These are phyloP conservation scores for Backusella tarrabulga DNA, from an alignment of 192 early-diverging fungal species.

Conservation along the genomic window DNA sequence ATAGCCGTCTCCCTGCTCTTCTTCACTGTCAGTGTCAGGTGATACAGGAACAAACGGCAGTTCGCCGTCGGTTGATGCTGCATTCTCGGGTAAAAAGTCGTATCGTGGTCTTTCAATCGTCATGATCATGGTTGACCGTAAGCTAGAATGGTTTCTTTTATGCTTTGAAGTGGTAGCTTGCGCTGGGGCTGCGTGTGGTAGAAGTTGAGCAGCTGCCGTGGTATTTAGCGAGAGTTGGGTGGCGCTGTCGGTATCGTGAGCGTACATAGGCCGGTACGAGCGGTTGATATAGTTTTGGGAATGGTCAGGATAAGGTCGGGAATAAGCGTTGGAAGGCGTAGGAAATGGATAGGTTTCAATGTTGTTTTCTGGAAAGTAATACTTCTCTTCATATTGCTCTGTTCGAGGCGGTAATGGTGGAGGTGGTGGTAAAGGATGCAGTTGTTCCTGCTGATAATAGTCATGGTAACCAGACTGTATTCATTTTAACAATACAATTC, in stretches of 20 bases:
- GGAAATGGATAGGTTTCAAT: background rate
- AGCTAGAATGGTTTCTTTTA: background rate
- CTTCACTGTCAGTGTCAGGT: conserved; percentile 5
- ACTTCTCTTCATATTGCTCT: background rate
- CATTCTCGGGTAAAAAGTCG: conserved; percentile 1
- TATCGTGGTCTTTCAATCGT: conserved; percentile 11
- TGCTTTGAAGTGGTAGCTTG: background rate
- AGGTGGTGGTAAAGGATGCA: background rate
- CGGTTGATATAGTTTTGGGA: conserved; percentile 1
- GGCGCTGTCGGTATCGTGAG: background rate
- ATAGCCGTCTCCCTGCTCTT: background rate
- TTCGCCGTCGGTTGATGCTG: background rate
- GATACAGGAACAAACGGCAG: conserved; percentile 10
- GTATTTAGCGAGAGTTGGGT: background rate
- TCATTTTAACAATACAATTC: background rate
- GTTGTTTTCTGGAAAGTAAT: background rate
- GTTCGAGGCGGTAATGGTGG: background rate
- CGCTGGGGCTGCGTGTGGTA: background rate
- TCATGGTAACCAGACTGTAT: background rate
- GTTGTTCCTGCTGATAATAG: background rate
- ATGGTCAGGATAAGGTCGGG: background rate
- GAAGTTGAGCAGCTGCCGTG: background rate
- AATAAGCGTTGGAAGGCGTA: background rate
- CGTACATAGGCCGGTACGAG: background rate
- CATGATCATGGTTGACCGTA: conserved; percentile 1